A percentile compares a stretch with the other conserved stretches of the same genome.
phyloP scores from a whole-genome alignment of 805 yeast species.

The Metschnikowia dekortorum region DNA sequence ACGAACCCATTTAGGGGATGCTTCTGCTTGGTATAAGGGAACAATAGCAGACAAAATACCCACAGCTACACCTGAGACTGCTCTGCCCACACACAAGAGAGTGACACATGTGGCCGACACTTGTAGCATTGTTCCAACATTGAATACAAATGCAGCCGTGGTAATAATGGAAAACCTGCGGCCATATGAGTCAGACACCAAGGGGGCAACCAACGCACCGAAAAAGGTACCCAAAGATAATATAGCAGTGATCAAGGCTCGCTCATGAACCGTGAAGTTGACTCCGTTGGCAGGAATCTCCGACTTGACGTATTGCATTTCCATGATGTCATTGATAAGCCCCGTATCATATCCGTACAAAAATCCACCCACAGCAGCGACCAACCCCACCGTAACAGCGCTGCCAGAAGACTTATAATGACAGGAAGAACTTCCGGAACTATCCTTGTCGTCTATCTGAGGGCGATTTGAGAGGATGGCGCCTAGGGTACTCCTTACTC shows the following conservation, averaged over 20 bases:
- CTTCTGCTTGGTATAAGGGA: conserved; percentile 76
- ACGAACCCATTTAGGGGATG: conserved; percentile 72
- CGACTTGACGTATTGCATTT: conserved; percentile 63
- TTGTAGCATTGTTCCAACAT: conserved; percentile 69
- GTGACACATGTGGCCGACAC: conserved; percentile 45
- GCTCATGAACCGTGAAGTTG: conserved; percentile 55
- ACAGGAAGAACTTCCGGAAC: conserved; percentile 29
- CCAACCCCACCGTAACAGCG: conserved; percentile 69
- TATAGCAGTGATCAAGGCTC: conserved; percentile 72
- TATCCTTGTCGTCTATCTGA: conserved; percentile 30
- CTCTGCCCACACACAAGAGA: conserved; percentile 66
- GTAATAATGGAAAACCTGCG: conserved; percentile 62
- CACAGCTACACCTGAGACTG: conserved; percentile 70
- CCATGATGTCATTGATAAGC: conserved; percentile 69
- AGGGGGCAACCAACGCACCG: conserved; percentile 53
- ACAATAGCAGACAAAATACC: conserved; percentile 75
- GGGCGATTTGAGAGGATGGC: conserved; percentile 32
- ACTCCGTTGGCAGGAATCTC: conserved; percentile 47
- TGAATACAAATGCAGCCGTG: conserved; percentile 59
- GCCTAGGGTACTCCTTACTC: conserved; percentile 13
- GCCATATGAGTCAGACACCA: conserved; percentile 66
- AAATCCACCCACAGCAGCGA: conserved; percentile 90
- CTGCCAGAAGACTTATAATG: conserved; percentile 51
- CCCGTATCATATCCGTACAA: conserved; percentile 91
- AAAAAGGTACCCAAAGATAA: conserved; percentile 76